Base-by-base conservation (phyloP, 441 rosid genomes). In the Macaranga tanarius region DNA sequence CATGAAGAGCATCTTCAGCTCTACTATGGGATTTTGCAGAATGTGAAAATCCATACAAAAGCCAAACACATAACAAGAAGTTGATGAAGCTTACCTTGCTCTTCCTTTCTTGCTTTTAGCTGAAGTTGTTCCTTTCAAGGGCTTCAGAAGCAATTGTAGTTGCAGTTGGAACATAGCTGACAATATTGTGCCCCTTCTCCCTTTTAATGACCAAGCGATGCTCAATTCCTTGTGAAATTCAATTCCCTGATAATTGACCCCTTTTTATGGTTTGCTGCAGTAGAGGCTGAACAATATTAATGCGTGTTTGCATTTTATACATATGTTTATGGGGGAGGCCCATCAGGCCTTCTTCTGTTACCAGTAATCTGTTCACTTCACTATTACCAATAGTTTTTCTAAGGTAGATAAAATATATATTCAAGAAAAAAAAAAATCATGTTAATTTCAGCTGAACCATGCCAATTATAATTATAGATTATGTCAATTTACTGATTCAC, bases 51-150 rank as follows among this genome's bases (percentile, higher is more conserved):
- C 5, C 54, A 0, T 0, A n/a, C 5, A 42, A 19, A n/a, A 59
- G 12, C 31, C 1, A 31, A 38, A 59, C 11, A 38, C 2, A 17
- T 23, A 45, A 60, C 19, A 19, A 59, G 34, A 70, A 13, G 26
- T 56, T 22, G 22, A 60, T 20, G n/a, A 34, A 19, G 60, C 55
- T 58, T 10, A 70, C 73, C 66, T 60, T 40, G 20, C 20, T 11
- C 11, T 8, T 25, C 23, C 16, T 3, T 25, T 19, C 11, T 17
- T 17, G 9, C 6, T 48, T 48, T 48, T 48, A 48, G 5, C 19
- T 16, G 2, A 10, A 11, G 52, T 2, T 48, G 5, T 16, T 16
- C 16, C 17, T 48, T 48, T 4, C 2, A 45, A 48, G 52, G 52
- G 5, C 11, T 15, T 48, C 17, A 48, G 52, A 12, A 6, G 19